A percentile compares a stretch with the other conserved stretches of the same genome.
Evolutionary conservation across 352 stramenopile species (phyloP).

Genomic region (Pythium inflatum): DNA sequence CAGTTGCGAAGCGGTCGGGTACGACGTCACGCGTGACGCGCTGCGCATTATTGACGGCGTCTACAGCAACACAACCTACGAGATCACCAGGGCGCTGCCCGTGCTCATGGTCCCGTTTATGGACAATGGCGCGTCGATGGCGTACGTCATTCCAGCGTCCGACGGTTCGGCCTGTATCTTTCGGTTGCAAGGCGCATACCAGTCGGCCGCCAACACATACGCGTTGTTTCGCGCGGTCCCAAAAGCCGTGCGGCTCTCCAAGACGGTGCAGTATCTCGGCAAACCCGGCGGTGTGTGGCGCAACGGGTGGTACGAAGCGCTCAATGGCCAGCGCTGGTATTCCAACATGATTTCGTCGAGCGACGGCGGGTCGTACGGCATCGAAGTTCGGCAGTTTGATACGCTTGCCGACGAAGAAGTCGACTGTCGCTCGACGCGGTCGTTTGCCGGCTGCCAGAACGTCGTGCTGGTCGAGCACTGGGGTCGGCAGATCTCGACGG

Average conservation of each 20-base stretch:
- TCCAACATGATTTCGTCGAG: slow-evolving; percentile 31
- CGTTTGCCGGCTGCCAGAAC: slow-evolving; percentile 14
- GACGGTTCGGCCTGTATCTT: slow-evolving; percentile 14
- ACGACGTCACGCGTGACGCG: slow-evolving; percentile 24
- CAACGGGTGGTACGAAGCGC: slow-evolving; percentile 42
- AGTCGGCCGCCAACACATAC: neutral
- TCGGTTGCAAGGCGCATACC: slow-evolving; percentile 31
- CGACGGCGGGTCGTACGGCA: slow-evolving; percentile 3
- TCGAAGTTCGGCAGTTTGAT: slow-evolving; percentile 31
- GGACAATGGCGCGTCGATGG: neutral
- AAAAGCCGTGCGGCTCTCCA: slow-evolving; percentile 19
- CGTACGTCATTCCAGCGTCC: neutral
- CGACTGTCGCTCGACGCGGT: neutral
- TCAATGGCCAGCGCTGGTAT: slow-evolving; percentile 20
- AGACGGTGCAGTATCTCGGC: slow-evolving; percentile 31
- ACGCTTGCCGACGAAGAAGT: neutral
- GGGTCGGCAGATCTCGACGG: slow-evolving; percentile 11
- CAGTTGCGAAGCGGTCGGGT: slow-evolving; percentile 29
- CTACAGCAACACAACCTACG: neutral
- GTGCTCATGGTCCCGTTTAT: slow-evolving; percentile 4
- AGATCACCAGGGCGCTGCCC: slow-evolving; percentile 25
- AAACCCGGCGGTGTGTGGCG: slow-evolving; percentile 35
- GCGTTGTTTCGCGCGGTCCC: slow-evolving; percentile 12
- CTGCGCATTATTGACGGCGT: slow-evolving; percentile 29
- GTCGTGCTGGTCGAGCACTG: slow-evolving; percentile 15